Base-by-base conservation (phyloP, 768 basidiomycete genomes). In the Tulasnella sp. region DNA sequence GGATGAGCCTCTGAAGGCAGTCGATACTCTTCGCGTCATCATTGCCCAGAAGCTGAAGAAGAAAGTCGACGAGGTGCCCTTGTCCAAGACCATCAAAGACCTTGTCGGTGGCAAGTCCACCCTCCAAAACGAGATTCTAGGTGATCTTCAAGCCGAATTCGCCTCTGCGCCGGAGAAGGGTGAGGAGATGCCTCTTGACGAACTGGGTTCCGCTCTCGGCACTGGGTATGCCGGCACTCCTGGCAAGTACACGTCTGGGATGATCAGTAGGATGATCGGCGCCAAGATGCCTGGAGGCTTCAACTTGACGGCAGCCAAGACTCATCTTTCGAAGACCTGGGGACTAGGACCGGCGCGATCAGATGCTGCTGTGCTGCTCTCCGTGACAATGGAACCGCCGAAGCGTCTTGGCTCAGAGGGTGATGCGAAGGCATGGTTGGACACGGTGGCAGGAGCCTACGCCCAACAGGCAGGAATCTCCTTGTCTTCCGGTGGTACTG, bases 21-120 rank as follows among this genome's bases (percentile, higher is more conserved):
- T 84, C 63, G 96, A 98, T 54, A 85, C 94, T 34, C 80, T 98
- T 25, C 78, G 79, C 55, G 80, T 82, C 63, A 84, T 98, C 70
- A 87, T 99, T 60, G 92, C 96, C 0, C 96, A 99, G 75, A 99
- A 99, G 73, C 74, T 99, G 67, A 99, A 99, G 84, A 99, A 99
- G 78, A 80, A 77, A 57, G 78, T 92, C 27, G 80, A 84, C 50
- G 96, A 98, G 66, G 76, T 98, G 58, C 89, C 92, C 3, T 75
- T 92, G 5, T 79, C 82, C 62, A 99, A 99, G 72, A 86, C 92
- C 0, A 92, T 99, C 77, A 98, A 99, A 72, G 96, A 99, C 66
- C 85, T 99, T 57, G 93, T 96, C 48, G 92, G 92, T 27, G 96
- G 96, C 64, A 99, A 99, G 73, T 98, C 94, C 17, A 99, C 96